Conservation (phyloP, 176 grass and related monocot species). For the Alloteropsis semialata region DNA sequence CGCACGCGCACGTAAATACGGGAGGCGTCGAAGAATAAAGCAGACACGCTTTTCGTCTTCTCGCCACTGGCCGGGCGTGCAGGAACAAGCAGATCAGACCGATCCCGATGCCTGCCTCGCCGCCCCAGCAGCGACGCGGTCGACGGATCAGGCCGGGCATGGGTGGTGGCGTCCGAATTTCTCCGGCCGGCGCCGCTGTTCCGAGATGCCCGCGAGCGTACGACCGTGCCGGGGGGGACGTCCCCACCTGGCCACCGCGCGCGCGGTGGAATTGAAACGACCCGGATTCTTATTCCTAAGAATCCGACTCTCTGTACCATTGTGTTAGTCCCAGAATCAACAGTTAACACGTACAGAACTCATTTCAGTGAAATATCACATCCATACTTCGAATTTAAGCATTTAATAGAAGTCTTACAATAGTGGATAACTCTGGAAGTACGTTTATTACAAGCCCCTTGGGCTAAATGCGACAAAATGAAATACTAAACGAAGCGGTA, state of each 20-base stretch:
- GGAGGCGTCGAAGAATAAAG: conserved; percentile 12
- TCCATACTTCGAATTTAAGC: too few relatives aligned
- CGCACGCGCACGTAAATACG: not conserved
- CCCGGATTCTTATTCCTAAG: too few relatives aligned
- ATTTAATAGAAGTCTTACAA: too few relatives aligned
- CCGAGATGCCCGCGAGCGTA: conserved; percentile 16
- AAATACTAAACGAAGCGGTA: too few relatives aligned
- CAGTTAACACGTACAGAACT: too few relatives aligned
- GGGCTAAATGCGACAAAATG: too few relatives aligned
- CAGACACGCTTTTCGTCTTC: not conserved
- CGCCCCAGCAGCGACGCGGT: not conserved
- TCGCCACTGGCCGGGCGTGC: not conserved
- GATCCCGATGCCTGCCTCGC: conserved; percentile 4
- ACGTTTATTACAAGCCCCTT: too few relatives aligned
- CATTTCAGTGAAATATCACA: too few relatives aligned
- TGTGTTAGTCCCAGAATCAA: too few relatives aligned
- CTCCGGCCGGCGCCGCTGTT: conserved; percentile 13
- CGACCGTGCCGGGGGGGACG: not conserved
- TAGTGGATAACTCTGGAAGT: too few relatives aligned
- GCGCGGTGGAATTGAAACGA: too few relatives aligned
- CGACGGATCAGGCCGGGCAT: not conserved
- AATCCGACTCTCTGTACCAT: too few relatives aligned
- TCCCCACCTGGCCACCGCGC: not conserved
- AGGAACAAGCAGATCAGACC: not conserved
- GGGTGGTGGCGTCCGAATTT: conserved; percentile 9